These are phyloP conservation scores for Eimeria nieschulzi DNA, from an alignment of 169 alveolate genomes.

Conservation along the genomic window DNA sequence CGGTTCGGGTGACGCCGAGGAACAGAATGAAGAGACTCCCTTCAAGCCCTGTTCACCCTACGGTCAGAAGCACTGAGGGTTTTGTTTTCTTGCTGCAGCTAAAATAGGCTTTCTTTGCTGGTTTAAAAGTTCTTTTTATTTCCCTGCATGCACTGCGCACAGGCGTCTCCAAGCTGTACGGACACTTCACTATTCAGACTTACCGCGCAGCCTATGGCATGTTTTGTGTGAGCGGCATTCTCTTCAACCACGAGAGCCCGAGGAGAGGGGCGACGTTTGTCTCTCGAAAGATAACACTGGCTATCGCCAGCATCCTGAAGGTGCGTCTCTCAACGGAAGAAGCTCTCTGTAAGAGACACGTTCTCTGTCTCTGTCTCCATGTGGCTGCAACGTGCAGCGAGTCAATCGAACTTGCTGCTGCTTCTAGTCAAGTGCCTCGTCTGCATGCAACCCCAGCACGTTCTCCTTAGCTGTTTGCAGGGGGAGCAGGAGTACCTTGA, in stretches of 20 bases:
- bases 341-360: not conserved
- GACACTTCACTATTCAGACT: conserved; percentile 81
- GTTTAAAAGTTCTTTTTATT: not conserved
- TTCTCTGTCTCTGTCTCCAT: not conserved
- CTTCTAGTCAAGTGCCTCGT: not conserved
- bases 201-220: conserved; percentile 83
- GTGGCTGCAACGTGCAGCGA: not conserved
- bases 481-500: conserved; percentile 29
- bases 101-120: not conserved
- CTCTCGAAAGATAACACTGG: conserved; percentile 84
- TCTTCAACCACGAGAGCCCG: conserved; percentile 89
- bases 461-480: conserved; percentile 15
- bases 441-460: not conserved
- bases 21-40: conserved; percentile 84
- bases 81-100: not conserved
- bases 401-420: not conserved
- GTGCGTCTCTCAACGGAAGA: not conserved
- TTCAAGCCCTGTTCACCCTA: conserved; percentile 91
- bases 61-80: conserved; percentile 67
- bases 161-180: conserved; percentile 83
- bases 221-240: conserved; percentile 84
- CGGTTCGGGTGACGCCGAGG: conserved; percentile 75
- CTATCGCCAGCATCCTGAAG: conserved; percentile 80
- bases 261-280: conserved; percentile 85
- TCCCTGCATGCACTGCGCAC: not conserved